Conservation (phyloP, 2,329 filamentous ascomycete genomes). For the Pseudogymnoascus sp. region DNA sequence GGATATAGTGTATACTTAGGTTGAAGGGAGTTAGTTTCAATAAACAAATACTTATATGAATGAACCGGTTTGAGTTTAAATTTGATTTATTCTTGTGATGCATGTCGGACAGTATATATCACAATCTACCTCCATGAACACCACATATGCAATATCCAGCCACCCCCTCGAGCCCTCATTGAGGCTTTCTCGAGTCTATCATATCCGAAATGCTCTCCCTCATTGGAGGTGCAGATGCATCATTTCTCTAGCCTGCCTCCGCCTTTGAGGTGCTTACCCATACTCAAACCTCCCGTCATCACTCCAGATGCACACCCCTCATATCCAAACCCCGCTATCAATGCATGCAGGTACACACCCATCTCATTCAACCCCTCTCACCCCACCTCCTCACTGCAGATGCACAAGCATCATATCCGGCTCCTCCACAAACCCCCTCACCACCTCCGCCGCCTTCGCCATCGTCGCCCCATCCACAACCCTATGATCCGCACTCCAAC, state of each 20-base stretch:
- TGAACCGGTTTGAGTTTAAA: neutral
- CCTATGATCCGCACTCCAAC: constrained; percentile 92
- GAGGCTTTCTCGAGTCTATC: neutral
- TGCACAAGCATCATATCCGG: constrained; percentile 82
- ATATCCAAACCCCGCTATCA: neutral
- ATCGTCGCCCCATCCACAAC: constrained; percentile 93
- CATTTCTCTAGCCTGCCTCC: neutral
- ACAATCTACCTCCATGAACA: constrained; percentile 1
- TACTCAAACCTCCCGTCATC: neutral
- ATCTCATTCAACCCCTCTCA: neutral
- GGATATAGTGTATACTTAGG: too few species aligned
- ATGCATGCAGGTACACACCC: neutral
- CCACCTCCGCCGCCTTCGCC: constrained; percentile 78
- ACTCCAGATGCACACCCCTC: neutral
- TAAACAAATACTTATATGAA: too few species aligned
- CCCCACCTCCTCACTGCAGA: constrained; percentile 53
- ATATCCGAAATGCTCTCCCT: neutral
- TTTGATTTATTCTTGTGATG: neutral
- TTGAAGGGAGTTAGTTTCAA: too few species aligned
- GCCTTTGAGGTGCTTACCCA: neutral
- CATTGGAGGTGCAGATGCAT: neutral
- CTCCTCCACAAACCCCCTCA: constrained; percentile 71
- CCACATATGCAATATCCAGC: neutral
- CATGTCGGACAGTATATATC: neutral
- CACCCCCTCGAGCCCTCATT: neutral